Evolutionary conservation across 768 basidiomycete species (phyloP), one percentile per base, ranked within the genome.

Genomic region (Filobasidium floriforme): DNA sequence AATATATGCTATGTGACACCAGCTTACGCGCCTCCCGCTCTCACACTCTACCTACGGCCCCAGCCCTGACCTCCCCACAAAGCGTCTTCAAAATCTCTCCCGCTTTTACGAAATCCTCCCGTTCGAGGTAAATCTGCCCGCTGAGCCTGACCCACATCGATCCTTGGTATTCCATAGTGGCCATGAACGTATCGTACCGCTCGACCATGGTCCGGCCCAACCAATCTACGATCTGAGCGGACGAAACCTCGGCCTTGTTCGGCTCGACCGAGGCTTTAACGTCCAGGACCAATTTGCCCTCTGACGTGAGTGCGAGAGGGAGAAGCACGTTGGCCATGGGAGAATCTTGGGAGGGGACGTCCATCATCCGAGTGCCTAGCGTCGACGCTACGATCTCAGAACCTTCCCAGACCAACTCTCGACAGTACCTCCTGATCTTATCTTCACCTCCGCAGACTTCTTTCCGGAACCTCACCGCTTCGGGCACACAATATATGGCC

Each of bases 101-200:
- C 46, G 46, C 46, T 22, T 49, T 49, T 3, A 49, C 46, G 22
- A 49, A 49, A 49, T 49, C 46, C 15, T 49, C 5, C 46, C 15
- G 46, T 22, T 49, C 46, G 46, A 49, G 46, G 46, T 49, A 49
- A 49, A 49, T 49, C 46, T 49, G 46, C 14, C 5, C 46, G 46
- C 46, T 22, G 15, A 22, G 15, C 22, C 46, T 49, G 46, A 49
- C 22, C 46, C 46, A 49, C 22, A 49, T 18, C 46, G 46, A 49
- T 18, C 46, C 46, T 22, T 49, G 46, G 12, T 49, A 49, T 18
- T 15, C 46, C 46, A 49, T 15, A 22, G 22, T 49, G 12, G 46
- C 46, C 46, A 49, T 49, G 46, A 49, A 49, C 46, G 46, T 49
- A 14, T 49, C 22, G 46, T 18, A 49, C 2, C 46, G 46, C 14